Evolutionary conservation across 1,284 basidiomycete genomes (phyloP), one percentile per base, ranked within the genome.

Genomic region (Puccinia coronata): DNA sequence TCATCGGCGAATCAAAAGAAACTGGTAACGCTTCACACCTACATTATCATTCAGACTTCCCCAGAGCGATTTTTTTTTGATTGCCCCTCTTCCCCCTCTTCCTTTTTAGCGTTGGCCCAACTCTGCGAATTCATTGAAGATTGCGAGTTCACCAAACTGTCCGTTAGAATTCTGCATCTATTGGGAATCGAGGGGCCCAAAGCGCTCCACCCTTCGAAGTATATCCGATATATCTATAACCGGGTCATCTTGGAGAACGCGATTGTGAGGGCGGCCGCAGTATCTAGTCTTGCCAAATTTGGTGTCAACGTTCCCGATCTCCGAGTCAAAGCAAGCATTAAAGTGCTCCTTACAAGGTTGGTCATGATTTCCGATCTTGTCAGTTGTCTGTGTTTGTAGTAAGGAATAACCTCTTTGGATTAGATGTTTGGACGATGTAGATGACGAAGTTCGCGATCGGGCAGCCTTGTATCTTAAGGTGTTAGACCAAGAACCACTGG

Each of bases 121-220:
- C 90, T 99, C n/a, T 99, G 97, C 89, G 97, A 99, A 87, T 99
- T 99, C 87, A 99, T 99, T 86, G 97, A 99, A 88, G 97, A 99
- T 87, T 99, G 97, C 90, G 97, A 99, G 87, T 99, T 99, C 86
- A 98, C 96, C 59, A 99, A 99, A 88, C 91, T 99, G 70, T 98
- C 95, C 39, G 97, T 99, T 82, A 92, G 97, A 72, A 95, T 99
- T 84, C 89, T 99, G 51, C 93, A 99, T 86, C 88, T 99, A 53
- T 91, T 99, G 67, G 97, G 97, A 70, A 90, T 95, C 79, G 97
- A 99, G 87, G 97, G 97, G 14, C 97, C 97, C 70, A 94, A 95
- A 87, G 93, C 95, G 73, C 91, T 92, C 28, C 93, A 98, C 86
- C 97, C 97, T 14, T 92, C 95, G 77, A 99, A 98, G 88, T 99